Evolutionary conservation across 192 early-diverging fungal genomes (phyloP).

Genomic region (Anaeromyces robustus): DNA sequence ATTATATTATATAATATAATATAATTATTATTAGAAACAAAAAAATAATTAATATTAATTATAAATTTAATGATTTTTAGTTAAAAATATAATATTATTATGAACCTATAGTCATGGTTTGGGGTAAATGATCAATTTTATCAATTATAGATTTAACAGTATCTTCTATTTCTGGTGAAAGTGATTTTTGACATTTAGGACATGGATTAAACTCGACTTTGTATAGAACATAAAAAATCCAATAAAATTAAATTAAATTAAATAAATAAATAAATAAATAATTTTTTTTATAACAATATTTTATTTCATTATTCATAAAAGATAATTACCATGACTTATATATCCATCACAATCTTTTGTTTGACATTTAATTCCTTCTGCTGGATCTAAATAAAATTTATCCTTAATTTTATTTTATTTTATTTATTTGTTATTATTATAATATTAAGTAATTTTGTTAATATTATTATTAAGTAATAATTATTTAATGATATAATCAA

Average conservation of each 20-base stretch:
- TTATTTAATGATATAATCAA: too few species aligned
- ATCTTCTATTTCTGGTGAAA: neutral
- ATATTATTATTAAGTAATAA: too few species aligned
- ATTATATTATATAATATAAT: too few species aligned
- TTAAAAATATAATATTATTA: too few species aligned
- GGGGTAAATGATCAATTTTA: neutral
- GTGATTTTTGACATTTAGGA: neutral
- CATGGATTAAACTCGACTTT: neutral
- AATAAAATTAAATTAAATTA: too few species aligned
- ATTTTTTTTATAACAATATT: too few species aligned
- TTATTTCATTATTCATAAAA: too few species aligned
- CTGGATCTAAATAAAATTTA: neutral
- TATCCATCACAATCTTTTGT: neutral
- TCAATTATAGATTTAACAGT: neutral
- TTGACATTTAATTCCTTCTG: neutral
- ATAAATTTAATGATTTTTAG: too few species aligned
- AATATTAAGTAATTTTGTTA: too few species aligned
- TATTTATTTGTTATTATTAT: neutral
- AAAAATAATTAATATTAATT: too few species aligned
- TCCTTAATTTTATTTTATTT: neutral
- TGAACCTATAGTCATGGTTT: neutral
- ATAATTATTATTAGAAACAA: too few species aligned
- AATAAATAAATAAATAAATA: too few species aligned
- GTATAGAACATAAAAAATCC: neutral
- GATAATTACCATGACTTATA: neutral